Conservation (phyloP, 1,284 basidiomycete genomes). For the Leucoagaricus sp. region DNA sequence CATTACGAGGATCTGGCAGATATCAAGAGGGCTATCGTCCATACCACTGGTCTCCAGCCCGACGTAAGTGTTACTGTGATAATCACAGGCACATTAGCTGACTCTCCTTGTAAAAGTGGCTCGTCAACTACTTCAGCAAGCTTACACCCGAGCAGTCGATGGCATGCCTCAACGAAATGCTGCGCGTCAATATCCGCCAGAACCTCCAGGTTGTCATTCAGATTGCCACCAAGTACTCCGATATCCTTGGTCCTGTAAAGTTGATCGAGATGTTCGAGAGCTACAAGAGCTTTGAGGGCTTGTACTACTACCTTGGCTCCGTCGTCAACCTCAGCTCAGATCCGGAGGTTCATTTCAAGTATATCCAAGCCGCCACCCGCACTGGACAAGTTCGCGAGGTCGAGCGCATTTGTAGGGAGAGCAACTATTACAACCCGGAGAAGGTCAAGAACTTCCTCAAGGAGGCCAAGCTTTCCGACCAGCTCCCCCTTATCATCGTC, state of each 20-base stretch:
- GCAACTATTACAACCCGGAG: constrained; percentile 97
- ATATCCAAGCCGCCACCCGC: constrained; percentile 98
- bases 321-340: constrained; percentile 97
- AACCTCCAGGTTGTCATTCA: constrained; percentile 97
- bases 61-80: constrained; percentile 56
- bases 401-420: constrained; percentile 97
- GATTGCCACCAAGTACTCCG: constrained; percentile 99
- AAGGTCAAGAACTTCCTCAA: constrained; percentile 99
- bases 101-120: constrained; percentile 64
- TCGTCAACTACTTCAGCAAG: constrained; percentile 96
- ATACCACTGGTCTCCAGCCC: constrained; percentile 84
- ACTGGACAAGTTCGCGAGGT: constrained; percentile 99
- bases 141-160: constrained; percentile 99
- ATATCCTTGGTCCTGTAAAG: constrained; percentile 95
- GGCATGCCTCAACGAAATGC: constrained; percentile 97
- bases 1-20: constrained; percentile 98
- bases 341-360: constrained; percentile 99
- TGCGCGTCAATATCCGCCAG: constrained; percentile 95
- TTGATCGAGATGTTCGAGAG: constrained; percentile 99
- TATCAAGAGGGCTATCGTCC: constrained; percentile 98
- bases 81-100: constrained; percentile 12
- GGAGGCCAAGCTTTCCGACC: constrained; percentile 96
- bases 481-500: constrained; percentile 98
- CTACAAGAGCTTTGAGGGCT: constrained; percentile 97
- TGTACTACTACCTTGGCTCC: constrained; percentile 88